Conservation (phyloP, 495 filamentous ascomycete species). For the Mytilinidion resinicola region DNA sequence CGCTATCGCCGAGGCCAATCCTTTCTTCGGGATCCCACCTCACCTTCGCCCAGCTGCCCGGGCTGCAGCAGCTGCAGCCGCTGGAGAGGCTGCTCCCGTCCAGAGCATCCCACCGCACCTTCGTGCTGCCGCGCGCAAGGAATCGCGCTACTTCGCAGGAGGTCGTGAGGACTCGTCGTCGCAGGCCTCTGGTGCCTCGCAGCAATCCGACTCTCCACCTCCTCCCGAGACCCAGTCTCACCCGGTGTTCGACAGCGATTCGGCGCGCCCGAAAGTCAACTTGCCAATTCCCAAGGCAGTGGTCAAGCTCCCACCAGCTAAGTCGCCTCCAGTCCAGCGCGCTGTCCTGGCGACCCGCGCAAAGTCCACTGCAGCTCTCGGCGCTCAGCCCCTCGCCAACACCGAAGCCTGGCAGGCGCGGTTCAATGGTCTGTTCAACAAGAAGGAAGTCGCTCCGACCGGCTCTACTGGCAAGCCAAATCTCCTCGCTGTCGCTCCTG, state of each 20-base stretch:
- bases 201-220: conserved; percentile 24
- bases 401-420: conserved; percentile 25
- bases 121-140: too few relatives aligned
- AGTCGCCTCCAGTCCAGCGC: conserved; percentile 4
- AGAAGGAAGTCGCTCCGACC: conserved; percentile 14
- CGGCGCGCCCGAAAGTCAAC: conserved; percentile 31
- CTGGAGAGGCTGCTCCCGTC: conserved; percentile 9
- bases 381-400: conserved; percentile 26
- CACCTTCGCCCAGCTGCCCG: background rate
- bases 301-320: conserved; percentile 35
- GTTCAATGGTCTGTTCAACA: conserved; percentile 23
- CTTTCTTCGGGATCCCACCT: too few relatives aligned
- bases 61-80: too few relatives aligned
- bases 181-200: conserved; percentile 6
- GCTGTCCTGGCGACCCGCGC: conserved; percentile 21
- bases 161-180: background rate
- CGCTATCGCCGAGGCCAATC: background rate
- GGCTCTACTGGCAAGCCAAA: conserved; percentile 4
- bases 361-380: background rate
- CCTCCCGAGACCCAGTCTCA: conserved; percentile 35
- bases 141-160: conserved; percentile 25
- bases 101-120: too few relatives aligned
- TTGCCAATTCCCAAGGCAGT: conserved; percentile 31
- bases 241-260: conserved; percentile 30
- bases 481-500: conserved; percentile 22